Evolutionary conservation across 495 filamentous ascomycete genomes (phyloP), one percentile per base, ranked within the genome.

Genomic region (Tirmania nivea): DNA sequence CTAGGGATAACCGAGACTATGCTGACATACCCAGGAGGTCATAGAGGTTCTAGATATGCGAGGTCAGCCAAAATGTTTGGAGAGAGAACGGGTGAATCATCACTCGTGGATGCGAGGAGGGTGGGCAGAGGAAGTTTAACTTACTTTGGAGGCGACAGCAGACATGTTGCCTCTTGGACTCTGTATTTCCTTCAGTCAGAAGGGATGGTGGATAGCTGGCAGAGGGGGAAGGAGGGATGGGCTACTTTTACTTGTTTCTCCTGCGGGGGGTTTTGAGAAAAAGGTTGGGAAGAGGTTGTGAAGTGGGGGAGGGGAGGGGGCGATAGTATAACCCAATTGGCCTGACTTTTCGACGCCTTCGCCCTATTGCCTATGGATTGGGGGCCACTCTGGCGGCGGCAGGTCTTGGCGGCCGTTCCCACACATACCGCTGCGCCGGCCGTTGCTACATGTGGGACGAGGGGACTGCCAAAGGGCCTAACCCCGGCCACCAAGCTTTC

Each of bases 21-120:
- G 42, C 5, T 50, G 65, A 69, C 69, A 66, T 81, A 90, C 85
- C 84, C 73, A 92, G 84, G 72, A 86, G 75, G 75, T 84, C 84
- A 75, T 78, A 92, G 57, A 78, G 74, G 74, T 92, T 92, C 85
- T 84, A 66, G 25, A 52, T 53, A 51, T 59, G 62, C 50, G 58
- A 66, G 66, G 59, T 70, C 51, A 68, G 67, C 57, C 37, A 55
- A 52, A 17, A 12, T 52, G 42, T 56, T 31, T 31, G 4, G 25
- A 3, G 25, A 31, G 25, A 31, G n/a, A 31, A 7, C 25, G 25
- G 25, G 7, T 31, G 39, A 1, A 14, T 19, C 39, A 45, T 45
- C 17, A 17, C 17, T 4, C 39, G 39, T 19, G 39, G 12, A 45
- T 14, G 39, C 2, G 39, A 45, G 17, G 9, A 4, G 17, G 17